Evolutionary conservation across 306 rosid genomes (phyloP).

Genomic region (Sphenostylis stenocarpa): DNA sequence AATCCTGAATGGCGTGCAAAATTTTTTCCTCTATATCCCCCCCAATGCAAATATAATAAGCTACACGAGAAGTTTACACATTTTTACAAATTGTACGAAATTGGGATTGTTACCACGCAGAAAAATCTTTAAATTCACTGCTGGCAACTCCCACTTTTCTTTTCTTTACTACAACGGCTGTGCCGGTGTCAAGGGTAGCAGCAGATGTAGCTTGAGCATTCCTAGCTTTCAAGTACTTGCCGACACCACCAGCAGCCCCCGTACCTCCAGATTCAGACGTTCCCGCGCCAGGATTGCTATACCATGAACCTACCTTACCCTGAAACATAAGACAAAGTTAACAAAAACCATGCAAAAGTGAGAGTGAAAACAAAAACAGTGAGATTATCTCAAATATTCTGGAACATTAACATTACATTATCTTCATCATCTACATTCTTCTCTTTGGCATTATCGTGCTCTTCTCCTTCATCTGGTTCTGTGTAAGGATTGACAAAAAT

Average conservation of each 20-base stretch:
- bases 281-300: constrained; percentile 83
- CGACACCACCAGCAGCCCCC: constrained; percentile 64
- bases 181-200: constrained; percentile 39
- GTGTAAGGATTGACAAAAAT: constrained; percentile 84
- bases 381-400: constrained; percentile 9
- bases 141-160: constrained; percentile 57
- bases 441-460: constrained; percentile 59
- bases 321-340: constrained; percentile 39
- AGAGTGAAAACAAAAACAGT: neutral
- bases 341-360: neutral
- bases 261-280: constrained; percentile 50
- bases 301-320: constrained; percentile 93
- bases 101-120: constrained; percentile 62
- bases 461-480: constrained; percentile 89
- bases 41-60: constrained; percentile 21
- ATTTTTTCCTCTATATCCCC: neutral
- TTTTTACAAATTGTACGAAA: constrained; percentile 36
- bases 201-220: constrained; percentile 57
- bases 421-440: constrained; percentile 76
- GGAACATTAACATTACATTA: constrained; percentile 53
- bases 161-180: constrained; percentile 61
- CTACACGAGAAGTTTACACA: constrained; percentile 17
- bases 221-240: constrained; percentile 81
- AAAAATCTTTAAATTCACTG: constrained; percentile 72
- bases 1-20: constrained; percentile 34